Evolutionary conservation across 176 grass and related monocot genomes (phyloP), one percentile per base, ranked within the genome.

Genomic region (Chloris gayana): DNA sequence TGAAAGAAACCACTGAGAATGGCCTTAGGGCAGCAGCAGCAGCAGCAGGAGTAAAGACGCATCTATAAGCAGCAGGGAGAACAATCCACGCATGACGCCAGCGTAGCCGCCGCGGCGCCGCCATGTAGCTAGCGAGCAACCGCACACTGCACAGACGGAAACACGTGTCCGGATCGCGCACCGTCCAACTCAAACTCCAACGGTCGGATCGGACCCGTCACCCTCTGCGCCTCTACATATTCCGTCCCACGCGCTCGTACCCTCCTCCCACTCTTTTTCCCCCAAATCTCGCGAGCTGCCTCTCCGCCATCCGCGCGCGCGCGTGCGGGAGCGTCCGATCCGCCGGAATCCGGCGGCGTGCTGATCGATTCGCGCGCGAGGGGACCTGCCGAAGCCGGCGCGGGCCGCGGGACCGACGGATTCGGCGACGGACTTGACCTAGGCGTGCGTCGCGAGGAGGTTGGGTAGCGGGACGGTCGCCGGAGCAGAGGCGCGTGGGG

Each of bases 101-200:
- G 54, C 22, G 2, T 22, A 7, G 51, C 51, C 19, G 51, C 51
- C n/a, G n/a, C 51, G 5, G 14, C 47, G 47, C 51, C 51, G 51
- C 51, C 51, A 54, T 22, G 51, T 54, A 22, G 7, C 51, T 8
- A 54, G 19, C 47, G 5, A 50, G 47, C 2, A 50, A 19, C 14
- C 47, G 47, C 22, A 57, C 54, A 24, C 54, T 21, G 35, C 35
- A 37, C 35, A 37, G 5, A 37, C 35, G 56, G 1, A 14, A 11
- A 29, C 19, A 82, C 88, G 74, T 86, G 84, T 64, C 75, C 26
- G 33, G 12, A 78, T 89, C 59, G 0, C 2, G 0, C 8, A 42
- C 87, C 83, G 83, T 89, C 65, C 38, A 73, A 73, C 76, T 73
- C 67, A 73, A 78, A 89, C 57, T 14, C 73, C 33, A 67, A 89